Evolutionary conservation across 139 green algal species (phyloP), one percentile per base, ranked within the genome.

Genomic region (Chlamydomonas sphaeroides): DNA sequence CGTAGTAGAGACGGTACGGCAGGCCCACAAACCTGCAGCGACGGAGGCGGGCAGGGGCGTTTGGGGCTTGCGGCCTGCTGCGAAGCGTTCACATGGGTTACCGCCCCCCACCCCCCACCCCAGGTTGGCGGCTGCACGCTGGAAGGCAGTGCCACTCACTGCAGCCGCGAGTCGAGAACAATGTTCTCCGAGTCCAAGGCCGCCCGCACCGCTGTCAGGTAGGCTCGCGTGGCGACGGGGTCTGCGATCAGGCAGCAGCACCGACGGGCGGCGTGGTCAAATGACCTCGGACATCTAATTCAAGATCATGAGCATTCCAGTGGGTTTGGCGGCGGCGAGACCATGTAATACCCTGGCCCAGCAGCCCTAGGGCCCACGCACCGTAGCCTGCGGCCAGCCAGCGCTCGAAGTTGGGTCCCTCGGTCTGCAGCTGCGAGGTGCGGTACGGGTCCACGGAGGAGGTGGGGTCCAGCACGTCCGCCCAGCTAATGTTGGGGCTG

Each of bases 181-280:
- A 81, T 48, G 63, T 81, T 81, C 2, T 18, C 23, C 41, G 20
- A 42, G 30, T 81, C 74, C 61, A 81, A 41, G 8, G 74, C 59
- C 0, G 41, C 36, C 14, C 49, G 49, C 4, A 79, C 56, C 0
- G 72, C 53, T 28, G 21, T 5, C 8, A 79, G 57, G 36, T 79
- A 79, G 26, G 56, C 5, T 1, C 36, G 53, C 0, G 56, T 68
- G 2, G 72, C 36, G 3, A 1, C 56, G 23, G n/a, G 25, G 18
- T 53, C 14, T 8, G 45, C 45, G 10, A 14, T 8, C 45, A 51
- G 45, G 45, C 10, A 51, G 45, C 10, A 51, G 45, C 45, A 14
- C 10, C 45, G 45, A 8, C 10, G 45, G 10, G 45, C 45, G 45
- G 45, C 45, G 45, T 17, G 26, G 32, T n/a, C n/a, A n/a, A n/a